phyloP scores from a whole-genome alignment of 2,329 filamentous ascomycete genomes.

The Tolypocladium nubicola region DNA sequence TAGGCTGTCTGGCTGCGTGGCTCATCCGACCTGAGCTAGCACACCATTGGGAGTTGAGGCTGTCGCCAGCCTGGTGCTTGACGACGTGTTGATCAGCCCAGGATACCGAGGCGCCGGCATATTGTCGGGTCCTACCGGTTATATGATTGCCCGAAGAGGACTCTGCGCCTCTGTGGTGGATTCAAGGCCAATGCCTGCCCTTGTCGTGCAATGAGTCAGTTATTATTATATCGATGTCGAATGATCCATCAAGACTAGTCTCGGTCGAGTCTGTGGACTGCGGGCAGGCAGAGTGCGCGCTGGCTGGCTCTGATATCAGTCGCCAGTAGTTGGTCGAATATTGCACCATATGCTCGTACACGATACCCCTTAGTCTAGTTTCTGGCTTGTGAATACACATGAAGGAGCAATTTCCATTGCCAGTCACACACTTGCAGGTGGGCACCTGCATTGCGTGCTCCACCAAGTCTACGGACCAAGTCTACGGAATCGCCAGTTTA shows the following conservation, averaged over 20 bases:
- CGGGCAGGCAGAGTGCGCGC: background rate
- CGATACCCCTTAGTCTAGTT: background rate
- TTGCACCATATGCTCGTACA: background rate
- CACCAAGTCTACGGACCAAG: background rate
- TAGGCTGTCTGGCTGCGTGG: slow-evolving; percentile 64
- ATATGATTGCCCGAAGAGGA: background rate
- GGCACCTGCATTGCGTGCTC: background rate
- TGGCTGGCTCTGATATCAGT: background rate
- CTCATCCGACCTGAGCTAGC: slow-evolving; percentile 22
- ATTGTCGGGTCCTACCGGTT: no score
- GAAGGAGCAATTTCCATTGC: background rate
- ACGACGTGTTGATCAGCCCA: background rate
- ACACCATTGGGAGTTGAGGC: slow-evolving; percentile 5
- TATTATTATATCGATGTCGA: background rate
- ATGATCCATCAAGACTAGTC: background rate
- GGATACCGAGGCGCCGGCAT: background rate
- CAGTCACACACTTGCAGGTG: background rate
- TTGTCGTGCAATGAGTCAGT: background rate
- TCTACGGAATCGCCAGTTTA: background rate
- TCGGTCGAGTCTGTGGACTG: background rate
- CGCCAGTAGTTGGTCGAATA: no score
- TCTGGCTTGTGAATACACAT: background rate
- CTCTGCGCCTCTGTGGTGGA: background rate
- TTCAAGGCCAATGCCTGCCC: background rate
- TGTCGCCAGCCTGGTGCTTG: slow-evolving; percentile 2